Percentiles rank a stretch among this genome's conserved stretches.
Conservation (phyloP, 75 land plant genomes). For the Sequoiadendron giganteum region DNA sequence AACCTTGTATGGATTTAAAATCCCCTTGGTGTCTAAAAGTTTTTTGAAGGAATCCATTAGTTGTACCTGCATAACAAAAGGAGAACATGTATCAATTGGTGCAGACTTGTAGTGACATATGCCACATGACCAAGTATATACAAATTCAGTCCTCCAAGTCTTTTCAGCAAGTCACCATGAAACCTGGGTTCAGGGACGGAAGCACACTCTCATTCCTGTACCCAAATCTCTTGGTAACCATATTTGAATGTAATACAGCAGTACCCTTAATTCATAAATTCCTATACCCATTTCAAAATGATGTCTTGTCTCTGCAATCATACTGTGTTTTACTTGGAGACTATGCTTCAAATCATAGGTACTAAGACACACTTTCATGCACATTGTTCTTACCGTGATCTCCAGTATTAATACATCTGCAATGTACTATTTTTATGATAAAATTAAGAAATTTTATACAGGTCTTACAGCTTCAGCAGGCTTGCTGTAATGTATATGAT, state of each 20-base stretch:
- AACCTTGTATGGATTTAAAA: constrained; percentile 96
- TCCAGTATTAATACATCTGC: not conserved
- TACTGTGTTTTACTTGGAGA: not conserved
- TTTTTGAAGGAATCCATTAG: constrained; percentile 78
- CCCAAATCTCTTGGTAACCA: not conserved
- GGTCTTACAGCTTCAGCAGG: constrained; percentile 67
- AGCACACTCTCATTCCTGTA: not conserved
- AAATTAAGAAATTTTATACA: not conserved
- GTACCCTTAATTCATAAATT: not conserved
- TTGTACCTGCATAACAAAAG: constrained; percentile 52
- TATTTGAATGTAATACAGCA: not conserved
- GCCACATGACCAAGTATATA: not conserved
- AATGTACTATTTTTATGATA: not conserved
- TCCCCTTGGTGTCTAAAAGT: constrained; percentile 74
- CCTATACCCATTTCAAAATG: not conserved
- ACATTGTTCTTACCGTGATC: not conserved
- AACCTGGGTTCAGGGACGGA: not conserved
- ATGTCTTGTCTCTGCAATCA: not conserved
- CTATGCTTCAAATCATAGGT: not conserved
- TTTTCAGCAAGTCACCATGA: not conserved
- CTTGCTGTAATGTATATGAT: constrained; percentile 94
- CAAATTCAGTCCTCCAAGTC: not conserved
- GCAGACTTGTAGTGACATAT: not conserved
- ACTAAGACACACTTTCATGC: not conserved
- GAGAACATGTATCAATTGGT: constrained; percentile 1